Conservation (phyloP, 257 asterid genomes). For the Handroanthus guayacan region DNA sequence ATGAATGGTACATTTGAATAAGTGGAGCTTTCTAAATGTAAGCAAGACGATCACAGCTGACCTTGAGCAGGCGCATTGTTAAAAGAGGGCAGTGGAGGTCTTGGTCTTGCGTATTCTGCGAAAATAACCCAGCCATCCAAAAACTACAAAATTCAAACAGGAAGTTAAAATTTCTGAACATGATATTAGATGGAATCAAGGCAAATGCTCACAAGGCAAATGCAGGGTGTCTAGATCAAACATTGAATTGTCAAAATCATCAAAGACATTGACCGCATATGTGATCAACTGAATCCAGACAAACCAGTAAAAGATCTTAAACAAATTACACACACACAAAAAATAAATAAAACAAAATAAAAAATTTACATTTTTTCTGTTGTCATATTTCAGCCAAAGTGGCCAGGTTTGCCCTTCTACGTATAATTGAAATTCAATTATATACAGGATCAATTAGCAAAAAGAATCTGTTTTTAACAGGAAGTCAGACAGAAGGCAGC, state of each 20-base stretch:
- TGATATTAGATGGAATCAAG: too few relatives aligned
- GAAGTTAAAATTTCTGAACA: neutral
- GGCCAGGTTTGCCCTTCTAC: neutral
- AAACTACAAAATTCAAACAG: conserved; percentile 51
- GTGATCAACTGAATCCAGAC: neutral
- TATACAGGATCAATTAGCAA: neutral
- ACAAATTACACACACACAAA: neutral
- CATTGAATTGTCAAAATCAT: neutral
- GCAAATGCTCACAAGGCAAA: neutral
- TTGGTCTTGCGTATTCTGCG: conserved; percentile 83
- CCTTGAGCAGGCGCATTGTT: conserved; percentile 44
- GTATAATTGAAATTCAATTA: neutral
- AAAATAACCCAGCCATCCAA: conserved; percentile 90
- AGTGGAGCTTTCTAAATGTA: neutral
- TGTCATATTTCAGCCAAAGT: neutral
- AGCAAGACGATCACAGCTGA: conserved; percentile 30
- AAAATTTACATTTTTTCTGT: neutral
- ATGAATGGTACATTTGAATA: neutral
- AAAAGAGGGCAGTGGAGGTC: conserved; percentile 57
- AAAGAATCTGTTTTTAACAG: neutral
- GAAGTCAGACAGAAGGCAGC: neutral
- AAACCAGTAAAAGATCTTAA: too few relatives aligned
- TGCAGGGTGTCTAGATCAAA: neutral
- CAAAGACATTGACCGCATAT: neutral
- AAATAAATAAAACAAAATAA: too few relatives aligned